Conservation (phyloP, 805 yeast species). For the Saccharomycopsis sp. region DNA sequence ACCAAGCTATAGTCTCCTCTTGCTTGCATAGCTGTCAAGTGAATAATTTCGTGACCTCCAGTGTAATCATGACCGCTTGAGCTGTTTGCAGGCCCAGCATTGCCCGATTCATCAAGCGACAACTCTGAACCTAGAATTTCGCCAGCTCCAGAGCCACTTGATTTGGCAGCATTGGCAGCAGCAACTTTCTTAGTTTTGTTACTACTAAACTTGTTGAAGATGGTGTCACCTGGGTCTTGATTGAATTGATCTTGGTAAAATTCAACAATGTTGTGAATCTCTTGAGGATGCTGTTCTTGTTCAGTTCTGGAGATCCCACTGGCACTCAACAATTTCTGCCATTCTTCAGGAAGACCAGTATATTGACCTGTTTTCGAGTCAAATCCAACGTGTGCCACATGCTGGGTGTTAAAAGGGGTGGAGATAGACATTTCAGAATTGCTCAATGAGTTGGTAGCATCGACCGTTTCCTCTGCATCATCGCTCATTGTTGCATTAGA, state of each 20-base stretch:
- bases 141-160: background rate
- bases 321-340: conserved; percentile 77
- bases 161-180: background rate
- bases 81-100: conserved; percentile 6
- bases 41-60: conserved; percentile 19
- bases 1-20: background rate
- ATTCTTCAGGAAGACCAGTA: conserved; percentile 86
- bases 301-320: conserved; percentile 85
- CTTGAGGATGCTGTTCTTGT: conserved; percentile 86
- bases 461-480: conserved; percentile 36
- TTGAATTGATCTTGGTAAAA: conserved; percentile 53
- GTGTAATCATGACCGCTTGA: conserved; percentile 11
- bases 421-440: conserved; percentile 47
- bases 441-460: conserved; percentile 36
- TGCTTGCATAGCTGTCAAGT: conserved; percentile 17
- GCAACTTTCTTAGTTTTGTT: background rate
- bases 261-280: conserved; percentile 84
- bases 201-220: conserved; percentile 34
- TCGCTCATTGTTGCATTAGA: too few species aligned
- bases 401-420: conserved; percentile 86
- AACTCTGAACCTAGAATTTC: background rate
- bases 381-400: conserved; percentile 88
- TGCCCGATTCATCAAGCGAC: background rate
- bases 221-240: conserved; percentile 37
- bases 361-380: conserved; percentile 78